phyloP scores from a whole-genome alignment of 208 protist genomes.

The Herpetomonas tarakana region DNA sequence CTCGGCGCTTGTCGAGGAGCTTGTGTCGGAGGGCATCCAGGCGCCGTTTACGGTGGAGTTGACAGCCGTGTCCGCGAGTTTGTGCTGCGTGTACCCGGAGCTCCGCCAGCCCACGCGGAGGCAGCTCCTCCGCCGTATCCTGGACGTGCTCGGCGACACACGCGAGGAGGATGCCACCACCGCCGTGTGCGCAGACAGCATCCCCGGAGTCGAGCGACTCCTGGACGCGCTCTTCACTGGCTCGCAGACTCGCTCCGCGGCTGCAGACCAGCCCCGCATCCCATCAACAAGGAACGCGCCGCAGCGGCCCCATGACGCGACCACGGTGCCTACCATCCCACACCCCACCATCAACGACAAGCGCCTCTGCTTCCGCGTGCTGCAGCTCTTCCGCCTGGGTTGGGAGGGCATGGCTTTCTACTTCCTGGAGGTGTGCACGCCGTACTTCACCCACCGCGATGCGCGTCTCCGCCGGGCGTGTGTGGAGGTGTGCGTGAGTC shows the following conservation, averaged over 20 bases:
- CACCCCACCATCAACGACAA: conserved; percentile 19
- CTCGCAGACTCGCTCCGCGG: too few species aligned
- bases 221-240: not conserved
- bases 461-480: conserved; percentile 50
- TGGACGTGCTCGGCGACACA: not conserved
- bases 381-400: conserved; percentile 44
- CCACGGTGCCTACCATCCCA: not conserved
- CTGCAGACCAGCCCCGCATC: too few species aligned
- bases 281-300: too few species aligned
- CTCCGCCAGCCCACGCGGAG: conserved; percentile 22
- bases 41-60: conserved; percentile 47
- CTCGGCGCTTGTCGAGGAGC: conserved; percentile 26
- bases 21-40: conserved; percentile 39
- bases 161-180: not conserved
- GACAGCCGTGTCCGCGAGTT: conserved; percentile 33
- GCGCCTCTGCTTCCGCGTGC: conserved; percentile 61
- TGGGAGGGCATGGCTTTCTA: conserved; percentile 57
- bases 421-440: conserved; percentile 65
- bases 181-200: not conserved
- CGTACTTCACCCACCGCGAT: conserved; percentile 65
- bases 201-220: not conserved
- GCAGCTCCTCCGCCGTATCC: conserved; percentile 11
- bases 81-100: conserved; percentile 47
- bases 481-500: conserved; percentile 52
- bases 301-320: too few species aligned